These are phyloP conservation scores for Sarocladiaceae sp. DNA, from an alignment of 2,329 filamentous ascomycete genomes.

Conservation along the genomic window DNA sequence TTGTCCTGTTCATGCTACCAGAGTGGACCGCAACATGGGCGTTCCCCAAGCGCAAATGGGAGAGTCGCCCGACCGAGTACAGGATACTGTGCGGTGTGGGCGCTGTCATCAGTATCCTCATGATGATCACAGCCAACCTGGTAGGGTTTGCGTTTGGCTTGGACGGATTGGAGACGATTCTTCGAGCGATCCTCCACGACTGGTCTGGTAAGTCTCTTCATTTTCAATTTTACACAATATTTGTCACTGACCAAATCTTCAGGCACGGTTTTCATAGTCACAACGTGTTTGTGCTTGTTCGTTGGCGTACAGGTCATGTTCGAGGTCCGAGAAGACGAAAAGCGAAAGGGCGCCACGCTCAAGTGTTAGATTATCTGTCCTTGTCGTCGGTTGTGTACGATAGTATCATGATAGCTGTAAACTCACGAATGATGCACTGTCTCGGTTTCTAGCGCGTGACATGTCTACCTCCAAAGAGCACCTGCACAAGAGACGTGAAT, in stretches of 20 bases:
- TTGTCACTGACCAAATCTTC: slow-evolving; percentile 17
- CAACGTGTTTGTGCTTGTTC: slow-evolving; percentile 72
- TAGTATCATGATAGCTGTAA: no score
- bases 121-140: slow-evolving; percentile 95
- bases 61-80: slow-evolving; percentile 64
- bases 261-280: slow-evolving; percentile 69
- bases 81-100: slow-evolving; percentile 77
- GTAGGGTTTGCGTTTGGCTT: slow-evolving; percentile 92
- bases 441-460: no score
- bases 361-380: slow-evolving; percentile 59
- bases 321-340: slow-evolving; percentile 83
- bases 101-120: slow-evolving; percentile 76
- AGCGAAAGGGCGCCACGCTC: slow-evolving; percentile 73
- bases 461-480: no score
- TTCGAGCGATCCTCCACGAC: slow-evolving; percentile 70
- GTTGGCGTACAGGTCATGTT: slow-evolving; percentile 93
- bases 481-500: no score
- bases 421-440: no score
- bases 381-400: no score
- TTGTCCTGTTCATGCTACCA: slow-evolving; percentile 89
- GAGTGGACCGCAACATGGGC: slow-evolving; percentile 69
- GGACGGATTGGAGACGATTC: slow-evolving; percentile 76
- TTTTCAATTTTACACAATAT: neutral
- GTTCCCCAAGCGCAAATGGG: slow-evolving; percentile 73
- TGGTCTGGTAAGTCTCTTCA: slow-evolving; percentile 54